Evolutionary conservation across 202 grass and related monocot species (phyloP).

Genomic region (Schoenoplectus triqueter): DNA sequence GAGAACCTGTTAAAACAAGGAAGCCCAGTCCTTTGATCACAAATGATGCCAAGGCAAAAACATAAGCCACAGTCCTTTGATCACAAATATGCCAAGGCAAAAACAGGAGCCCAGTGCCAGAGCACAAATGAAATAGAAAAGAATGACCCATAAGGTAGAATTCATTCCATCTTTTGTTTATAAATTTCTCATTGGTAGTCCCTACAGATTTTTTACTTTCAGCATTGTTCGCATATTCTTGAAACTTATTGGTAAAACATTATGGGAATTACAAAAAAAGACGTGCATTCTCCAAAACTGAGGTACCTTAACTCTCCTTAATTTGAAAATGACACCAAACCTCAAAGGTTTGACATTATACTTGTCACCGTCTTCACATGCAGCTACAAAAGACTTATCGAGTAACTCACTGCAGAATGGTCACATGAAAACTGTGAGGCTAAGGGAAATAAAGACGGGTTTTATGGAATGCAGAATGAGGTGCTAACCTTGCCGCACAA

Average conservation of each 20-base stretch:
- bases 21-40: background rate
- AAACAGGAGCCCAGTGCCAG: conserved; percentile 25
- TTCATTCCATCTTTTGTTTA: background rate
- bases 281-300: conserved; percentile 36
- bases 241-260: background rate
- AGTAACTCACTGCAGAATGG: conserved; percentile 76
- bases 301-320: conserved; percentile 97
- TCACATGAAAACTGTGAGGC: conserved; percentile 30
- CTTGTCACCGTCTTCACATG: conserved; percentile 86
- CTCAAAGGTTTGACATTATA: conserved; percentile 83
- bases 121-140: background rate
- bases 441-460: conserved; percentile 37
- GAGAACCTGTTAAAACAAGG: conserved; percentile 64
- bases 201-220: background rate
- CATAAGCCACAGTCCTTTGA: background rate
- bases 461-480: conserved; percentile 30
- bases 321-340: conserved; percentile 90
- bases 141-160: background rate
- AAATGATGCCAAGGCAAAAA: background rate
- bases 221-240: background rate
- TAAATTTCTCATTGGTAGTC: background rate
- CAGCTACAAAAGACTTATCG: conserved; percentile 84
- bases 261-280: background rate
- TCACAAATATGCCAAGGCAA: background rate
- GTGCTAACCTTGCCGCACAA: conserved; percentile 75